phyloP scores from a whole-genome alignment of 1,284 basidiomycete species.

The Termitomyces sp. region DNA sequence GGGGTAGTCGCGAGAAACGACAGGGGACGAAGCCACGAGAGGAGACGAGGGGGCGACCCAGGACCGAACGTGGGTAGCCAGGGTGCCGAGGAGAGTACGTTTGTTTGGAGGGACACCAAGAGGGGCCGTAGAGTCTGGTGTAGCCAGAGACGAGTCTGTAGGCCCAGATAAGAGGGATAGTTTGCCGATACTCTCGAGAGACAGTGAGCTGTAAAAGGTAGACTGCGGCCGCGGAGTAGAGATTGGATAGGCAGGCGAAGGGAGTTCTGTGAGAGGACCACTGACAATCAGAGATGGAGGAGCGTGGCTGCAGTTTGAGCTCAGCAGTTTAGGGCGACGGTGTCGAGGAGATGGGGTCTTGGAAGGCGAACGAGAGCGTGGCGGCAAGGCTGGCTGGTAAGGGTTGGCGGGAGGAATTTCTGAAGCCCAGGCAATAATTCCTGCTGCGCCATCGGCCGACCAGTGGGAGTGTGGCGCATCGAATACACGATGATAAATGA shows the following conservation, averaged over 20 bases:
- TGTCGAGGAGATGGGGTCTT: slow-evolving; percentile 17
- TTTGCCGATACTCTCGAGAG: slow-evolving; percentile 24
- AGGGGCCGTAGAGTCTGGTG: slow-evolving; percentile 31
- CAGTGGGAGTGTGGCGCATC: slow-evolving; percentile 16
- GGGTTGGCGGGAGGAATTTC: slow-evolving; percentile 27
- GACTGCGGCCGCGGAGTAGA: slow-evolving; percentile 26
- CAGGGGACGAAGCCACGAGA: slow-evolving; percentile 7
- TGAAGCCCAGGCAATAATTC: slow-evolving; percentile 36
- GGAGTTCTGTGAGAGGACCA: slow-evolving; percentile 24
- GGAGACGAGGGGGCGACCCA: slow-evolving; percentile 28
- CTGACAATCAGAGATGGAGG: slow-evolving; percentile 46
- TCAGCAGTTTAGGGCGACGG: slow-evolving; percentile 40
- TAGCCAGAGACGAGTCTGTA: slow-evolving; percentile 36
- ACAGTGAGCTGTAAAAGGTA: slow-evolving; percentile 17
- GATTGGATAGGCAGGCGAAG: slow-evolving; percentile 28
- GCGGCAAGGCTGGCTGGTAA: slow-evolving; percentile 17
- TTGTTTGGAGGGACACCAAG: slow-evolving; percentile 23
- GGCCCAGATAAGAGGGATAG: slow-evolving; percentile 27
- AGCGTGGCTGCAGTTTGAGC: slow-evolving; percentile 32
- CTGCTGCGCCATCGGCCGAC: slow-evolving; percentile 25
- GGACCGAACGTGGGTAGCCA: slow-evolving; percentile 33
- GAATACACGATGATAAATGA: slow-evolving; percentile 20
- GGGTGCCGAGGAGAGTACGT: slow-evolving; percentile 22
- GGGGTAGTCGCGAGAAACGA: slow-evolving; percentile 8
- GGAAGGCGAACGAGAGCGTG: slow-evolving; percentile 15